A percentile compares a stretch with the other conserved stretches of the same genome.
phyloP scores from a whole-genome alignment of 139 green algal species.

The Tetradesmus obliquus region DNA sequence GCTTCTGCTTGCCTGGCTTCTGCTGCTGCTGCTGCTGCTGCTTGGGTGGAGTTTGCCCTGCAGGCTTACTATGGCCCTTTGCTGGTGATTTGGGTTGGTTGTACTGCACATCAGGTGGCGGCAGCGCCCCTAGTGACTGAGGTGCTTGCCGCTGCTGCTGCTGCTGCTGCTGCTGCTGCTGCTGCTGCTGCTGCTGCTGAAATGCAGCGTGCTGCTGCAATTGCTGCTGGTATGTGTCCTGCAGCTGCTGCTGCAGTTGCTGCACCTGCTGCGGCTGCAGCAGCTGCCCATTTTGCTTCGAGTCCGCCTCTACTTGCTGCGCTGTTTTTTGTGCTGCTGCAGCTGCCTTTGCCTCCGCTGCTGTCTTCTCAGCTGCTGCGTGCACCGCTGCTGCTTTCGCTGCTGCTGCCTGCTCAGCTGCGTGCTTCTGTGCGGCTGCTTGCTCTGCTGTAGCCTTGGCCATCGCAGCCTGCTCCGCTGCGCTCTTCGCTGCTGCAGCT shows the following conservation, averaged over 20 bases:
- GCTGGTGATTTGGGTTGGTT: not conserved
- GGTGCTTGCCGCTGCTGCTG: not conserved
- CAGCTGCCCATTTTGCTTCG: not conserved
- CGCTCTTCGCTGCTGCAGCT: not conserved
- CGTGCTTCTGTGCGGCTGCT: not conserved
- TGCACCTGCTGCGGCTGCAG: not conserved
- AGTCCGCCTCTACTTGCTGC: no score
- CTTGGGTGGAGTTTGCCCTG: no score
- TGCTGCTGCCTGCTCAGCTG: not conserved
- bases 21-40: not conserved
- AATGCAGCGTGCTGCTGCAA: not conserved
- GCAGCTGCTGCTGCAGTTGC: not conserved
- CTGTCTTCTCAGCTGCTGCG: not conserved
- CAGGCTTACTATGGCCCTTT: not conserved
- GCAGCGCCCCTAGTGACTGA: no score
- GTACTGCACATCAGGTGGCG: not conserved
- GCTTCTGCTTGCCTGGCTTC: not conserved
- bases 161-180: not conserved
- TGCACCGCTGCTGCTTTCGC: not conserved
- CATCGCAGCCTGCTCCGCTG: not conserved
- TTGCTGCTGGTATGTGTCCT: not conserved
- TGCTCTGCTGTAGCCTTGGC: not conserved
- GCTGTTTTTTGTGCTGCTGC: not conserved
- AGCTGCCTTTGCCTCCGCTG: not conserved
- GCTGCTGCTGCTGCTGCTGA: not conserved